Evolutionary conservation across 2,329 filamentous ascomycete species (phyloP).

Genomic region (Verticillium nubilum): DNA sequence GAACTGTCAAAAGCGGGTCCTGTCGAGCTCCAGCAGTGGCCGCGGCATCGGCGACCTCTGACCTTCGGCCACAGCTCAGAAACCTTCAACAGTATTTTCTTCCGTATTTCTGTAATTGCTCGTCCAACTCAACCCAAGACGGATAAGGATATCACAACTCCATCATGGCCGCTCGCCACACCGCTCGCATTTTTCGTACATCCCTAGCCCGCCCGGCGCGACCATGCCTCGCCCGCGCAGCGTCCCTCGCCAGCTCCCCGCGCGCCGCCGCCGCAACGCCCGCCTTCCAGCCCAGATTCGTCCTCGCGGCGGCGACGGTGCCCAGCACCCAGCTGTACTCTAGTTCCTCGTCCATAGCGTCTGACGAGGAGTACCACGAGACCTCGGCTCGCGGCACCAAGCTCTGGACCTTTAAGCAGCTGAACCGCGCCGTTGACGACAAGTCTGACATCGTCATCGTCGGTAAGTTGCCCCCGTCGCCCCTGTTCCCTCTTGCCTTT

Average conservation of each 20-base stretch:
- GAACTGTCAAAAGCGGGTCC: not conserved
- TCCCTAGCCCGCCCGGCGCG: not conserved
- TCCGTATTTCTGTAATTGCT: not conserved
- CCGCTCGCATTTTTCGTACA: not conserved
- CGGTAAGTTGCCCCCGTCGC: conserved; percentile 27
- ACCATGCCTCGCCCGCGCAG: not conserved
- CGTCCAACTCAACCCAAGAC: not conserved
- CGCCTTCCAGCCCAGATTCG: not conserved
- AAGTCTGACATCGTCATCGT: conserved; percentile 35
- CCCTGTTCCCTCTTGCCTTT: not conserved
- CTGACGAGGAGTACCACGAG: conserved; percentile 6
- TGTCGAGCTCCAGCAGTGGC: not conserved
- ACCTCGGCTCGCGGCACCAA: conserved; percentile 22
- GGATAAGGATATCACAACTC: not conserved
- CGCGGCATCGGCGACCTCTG: not conserved
- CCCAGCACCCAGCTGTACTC: not conserved
- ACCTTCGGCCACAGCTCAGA: not conserved
- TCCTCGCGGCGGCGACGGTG: not conserved
- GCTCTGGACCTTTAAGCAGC: conserved; percentile 44
- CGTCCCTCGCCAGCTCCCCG: not conserved
- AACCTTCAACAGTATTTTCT: not conserved
- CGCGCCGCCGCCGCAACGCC: not conserved
- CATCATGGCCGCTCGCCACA: not conserved
- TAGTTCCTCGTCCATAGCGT: conserved; percentile 4
- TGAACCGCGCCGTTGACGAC: conserved; percentile 30